A percentile compares a stretch with the other conserved stretches of the same genome.
Evolutionary conservation across 1,139 yeast genomes (phyloP).

Genomic region (Suhomyces guaymorum): DNA sequence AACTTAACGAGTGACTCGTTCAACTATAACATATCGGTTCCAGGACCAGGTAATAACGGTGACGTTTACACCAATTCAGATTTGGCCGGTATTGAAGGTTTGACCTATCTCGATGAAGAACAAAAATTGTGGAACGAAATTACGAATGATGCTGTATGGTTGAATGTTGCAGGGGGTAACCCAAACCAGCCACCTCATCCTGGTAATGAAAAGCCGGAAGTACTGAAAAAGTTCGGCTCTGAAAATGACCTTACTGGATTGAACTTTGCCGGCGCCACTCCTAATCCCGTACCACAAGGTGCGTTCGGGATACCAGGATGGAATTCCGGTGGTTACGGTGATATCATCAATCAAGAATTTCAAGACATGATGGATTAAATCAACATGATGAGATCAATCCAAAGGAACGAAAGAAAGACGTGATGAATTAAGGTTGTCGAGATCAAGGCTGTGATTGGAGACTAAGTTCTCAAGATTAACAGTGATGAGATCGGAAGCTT

Average conservation of each 20-base stretch:
- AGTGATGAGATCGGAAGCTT: too few species aligned
- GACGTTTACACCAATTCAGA: slow-evolving; percentile 38
- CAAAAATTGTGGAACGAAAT: slow-evolving; percentile 74
- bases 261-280: slow-evolving; percentile 1
- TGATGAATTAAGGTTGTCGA: too few species aligned
- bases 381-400: background rate
- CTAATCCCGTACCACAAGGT: background rate
- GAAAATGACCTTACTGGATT: slow-evolving; percentile 7
- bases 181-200: slow-evolving; percentile 23
- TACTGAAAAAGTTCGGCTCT: slow-evolving; percentile 10
- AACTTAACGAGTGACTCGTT: slow-evolving; percentile 14
- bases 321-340: slow-evolving; percentile 31
- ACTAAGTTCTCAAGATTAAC: background rate
- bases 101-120: slow-evolving; percentile 50
- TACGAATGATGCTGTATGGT: slow-evolving; percentile 74
- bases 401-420: too few species aligned
- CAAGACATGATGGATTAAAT: slow-evolving; percentile 33
- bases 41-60: slow-evolving; percentile 17
- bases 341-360: slow-evolving; percentile 43
- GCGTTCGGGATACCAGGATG: slow-evolving; percentile 2
- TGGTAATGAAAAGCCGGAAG: slow-evolving; percentile 8
- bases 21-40: slow-evolving; percentile 17
- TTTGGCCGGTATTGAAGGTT: slow-evolving; percentile 47
- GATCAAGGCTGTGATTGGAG: background rate
- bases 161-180: slow-evolving; percentile 32